These are phyloP conservation scores for Pilaira anomala DNA, from an alignment of 192 early-diverging fungal genomes.

Conservation along the genomic window DNA sequence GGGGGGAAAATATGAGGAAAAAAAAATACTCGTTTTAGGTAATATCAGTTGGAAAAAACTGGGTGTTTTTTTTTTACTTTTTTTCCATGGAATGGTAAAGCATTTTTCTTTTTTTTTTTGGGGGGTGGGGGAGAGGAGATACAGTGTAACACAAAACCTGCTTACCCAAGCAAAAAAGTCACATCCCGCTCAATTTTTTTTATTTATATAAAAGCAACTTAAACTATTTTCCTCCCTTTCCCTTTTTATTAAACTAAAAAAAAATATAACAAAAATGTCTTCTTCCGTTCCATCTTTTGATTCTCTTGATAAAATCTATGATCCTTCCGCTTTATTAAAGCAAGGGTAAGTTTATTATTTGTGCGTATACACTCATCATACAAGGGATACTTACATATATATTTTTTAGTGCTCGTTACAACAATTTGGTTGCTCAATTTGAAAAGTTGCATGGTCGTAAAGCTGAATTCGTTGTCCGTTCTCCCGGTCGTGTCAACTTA, in stretches of 20 bases:
- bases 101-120: too few relatives aligned
- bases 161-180: too few relatives aligned
- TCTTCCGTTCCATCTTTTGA: slow-evolving; percentile 24
- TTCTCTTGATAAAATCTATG: slow-evolving; percentile 32
- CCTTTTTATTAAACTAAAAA: not conserved
- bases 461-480: slow-evolving; percentile 82
- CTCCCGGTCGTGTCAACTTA: slow-evolving; percentile 93
- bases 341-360: slow-evolving; percentile 29
- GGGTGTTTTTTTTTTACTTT: too few relatives aligned
- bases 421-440: slow-evolving; percentile 47
- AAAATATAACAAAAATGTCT: slow-evolving; percentile 25
- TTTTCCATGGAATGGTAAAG: too few relatives aligned
- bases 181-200: slow-evolving; percentile 10
- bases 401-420: slow-evolving; percentile 48
- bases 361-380: not conserved
- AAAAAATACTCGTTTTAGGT: too few relatives aligned
- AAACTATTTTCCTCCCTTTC: not conserved
- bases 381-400: too few relatives aligned
- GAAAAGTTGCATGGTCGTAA: slow-evolving; percentile 46
- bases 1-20: too few relatives aligned
- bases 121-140: too few relatives aligned
- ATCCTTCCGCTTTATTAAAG: slow-evolving; percentile 16
- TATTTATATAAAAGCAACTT: not conserved
- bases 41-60: too few relatives aligned
- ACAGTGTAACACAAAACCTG: too few relatives aligned